Conservation (phyloP, 75 land plant species). For the Chamaecyparis obtusa region DNA sequence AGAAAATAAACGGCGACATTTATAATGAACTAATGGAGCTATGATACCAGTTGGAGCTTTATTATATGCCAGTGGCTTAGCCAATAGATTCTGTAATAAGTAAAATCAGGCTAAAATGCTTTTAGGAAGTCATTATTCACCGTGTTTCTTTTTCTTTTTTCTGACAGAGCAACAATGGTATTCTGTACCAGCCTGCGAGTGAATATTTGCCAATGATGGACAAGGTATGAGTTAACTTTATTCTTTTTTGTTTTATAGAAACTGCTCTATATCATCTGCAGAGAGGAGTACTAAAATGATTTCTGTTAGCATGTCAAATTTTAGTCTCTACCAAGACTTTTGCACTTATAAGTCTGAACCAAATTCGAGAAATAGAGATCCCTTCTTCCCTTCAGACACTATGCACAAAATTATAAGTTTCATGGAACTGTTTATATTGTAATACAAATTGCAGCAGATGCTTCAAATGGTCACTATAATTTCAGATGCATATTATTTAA, state of each 20-base stretch:
- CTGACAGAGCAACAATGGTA: constrained; percentile 21
- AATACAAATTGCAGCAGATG: neutral
- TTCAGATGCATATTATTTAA: neutral
- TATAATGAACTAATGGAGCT: neutral
- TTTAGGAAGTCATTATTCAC: neutral
- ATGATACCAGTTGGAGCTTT: neutral
- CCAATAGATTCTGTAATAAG: neutral
- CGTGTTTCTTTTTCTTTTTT: neutral
- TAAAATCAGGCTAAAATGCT: neutral
- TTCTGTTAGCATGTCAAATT: neutral
- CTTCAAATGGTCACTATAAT: neutral
- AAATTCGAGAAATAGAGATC: neutral
- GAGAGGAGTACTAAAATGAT: neutral
- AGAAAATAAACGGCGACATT: neutral
- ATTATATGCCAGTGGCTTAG: neutral
- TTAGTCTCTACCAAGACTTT: neutral
- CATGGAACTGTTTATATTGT: neutral
- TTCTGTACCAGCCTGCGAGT: constrained; percentile 64
- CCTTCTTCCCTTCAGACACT: neutral
- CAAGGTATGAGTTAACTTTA: constrained; percentile 19
- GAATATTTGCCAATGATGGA: constrained; percentile 55
- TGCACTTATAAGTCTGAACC: neutral
- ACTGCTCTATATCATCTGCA: neutral
- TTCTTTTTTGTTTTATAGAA: neutral
- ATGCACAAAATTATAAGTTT: neutral